phyloP scores from a whole-genome alignment of 768 basidiomycete species.

The Kwoniella mangroviensis region DNA sequence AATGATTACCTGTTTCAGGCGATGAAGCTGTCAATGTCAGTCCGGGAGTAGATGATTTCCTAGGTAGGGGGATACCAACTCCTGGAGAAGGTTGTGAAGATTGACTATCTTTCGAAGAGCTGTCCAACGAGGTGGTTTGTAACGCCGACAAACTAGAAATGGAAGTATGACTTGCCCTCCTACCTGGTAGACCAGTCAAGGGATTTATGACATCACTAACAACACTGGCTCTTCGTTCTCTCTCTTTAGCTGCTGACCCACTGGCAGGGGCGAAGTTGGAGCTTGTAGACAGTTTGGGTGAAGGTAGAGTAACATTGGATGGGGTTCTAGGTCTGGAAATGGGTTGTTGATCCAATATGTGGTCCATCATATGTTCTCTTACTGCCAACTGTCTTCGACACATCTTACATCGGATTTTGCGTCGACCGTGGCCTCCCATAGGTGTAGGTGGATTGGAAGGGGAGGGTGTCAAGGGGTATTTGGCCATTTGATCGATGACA shows the following conservation, averaged over 20 bases:
- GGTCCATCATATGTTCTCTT: conserved; percentile 91
- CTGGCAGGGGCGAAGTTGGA: conserved; percentile 12
- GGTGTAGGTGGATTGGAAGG: conserved; percentile 70
- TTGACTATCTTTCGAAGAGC: neutral
- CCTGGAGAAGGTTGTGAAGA: conserved; percentile 20
- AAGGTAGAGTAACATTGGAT: conserved; percentile 45
- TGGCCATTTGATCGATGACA: conserved; percentile 75
- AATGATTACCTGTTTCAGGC: conserved; percentile 29
- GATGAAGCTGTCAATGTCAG: conserved; percentile 31
- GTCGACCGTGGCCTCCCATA: conserved; percentile 61
- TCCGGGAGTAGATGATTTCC: conserved; percentile 29
- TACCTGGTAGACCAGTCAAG: conserved; percentile 45
- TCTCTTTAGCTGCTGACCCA: neutral
- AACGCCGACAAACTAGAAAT: neutral
- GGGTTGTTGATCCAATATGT: conserved; percentile 60
- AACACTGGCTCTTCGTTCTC: conserved; percentile 25
- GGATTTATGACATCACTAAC: conserved; percentile 53
- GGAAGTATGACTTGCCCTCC: conserved; percentile 30
- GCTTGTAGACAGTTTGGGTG: conserved; percentile 23
- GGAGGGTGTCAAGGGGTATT: conserved; percentile 69
- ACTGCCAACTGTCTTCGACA: conserved; percentile 86
- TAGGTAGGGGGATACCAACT: conserved; percentile 31
- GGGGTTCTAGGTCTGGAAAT: conserved; percentile 52
- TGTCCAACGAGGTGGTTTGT: conserved; percentile 1
- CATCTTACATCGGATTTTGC: conserved; percentile 87